Conservation (phyloP, 2,329 filamentous ascomycete species). For the Beauveria sp. region DNA sequence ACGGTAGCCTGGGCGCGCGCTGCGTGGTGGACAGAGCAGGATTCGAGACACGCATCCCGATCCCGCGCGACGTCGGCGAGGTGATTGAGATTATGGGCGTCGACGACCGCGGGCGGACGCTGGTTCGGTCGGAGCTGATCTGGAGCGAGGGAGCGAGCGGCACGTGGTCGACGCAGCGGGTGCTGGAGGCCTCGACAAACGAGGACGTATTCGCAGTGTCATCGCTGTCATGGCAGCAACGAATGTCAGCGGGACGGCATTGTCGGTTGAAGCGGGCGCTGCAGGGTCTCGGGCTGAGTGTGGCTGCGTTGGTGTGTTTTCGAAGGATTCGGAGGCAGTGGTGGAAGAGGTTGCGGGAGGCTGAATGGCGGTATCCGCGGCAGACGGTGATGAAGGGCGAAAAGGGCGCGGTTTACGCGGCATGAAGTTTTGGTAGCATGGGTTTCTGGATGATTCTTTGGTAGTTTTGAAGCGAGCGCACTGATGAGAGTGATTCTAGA, state of each 20-base stretch:
- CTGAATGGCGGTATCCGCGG: neutral
- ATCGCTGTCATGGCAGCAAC: neutral
- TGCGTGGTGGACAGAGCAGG: conserved; percentile 11
- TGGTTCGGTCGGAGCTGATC: conserved; percentile 16
- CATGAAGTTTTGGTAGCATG: neutral
- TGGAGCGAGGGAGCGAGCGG: neutral
- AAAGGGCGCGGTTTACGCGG: neutral
- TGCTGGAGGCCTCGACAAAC: neutral
- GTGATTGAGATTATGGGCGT: conserved; percentile 18
- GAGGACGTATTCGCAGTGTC: neutral
- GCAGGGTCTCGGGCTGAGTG: neutral
- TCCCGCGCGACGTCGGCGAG: conserved; percentile 14
- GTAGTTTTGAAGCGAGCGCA: neutral
- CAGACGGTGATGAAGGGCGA: neutral
- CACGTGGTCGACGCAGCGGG: neutral
- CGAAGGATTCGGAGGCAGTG: neutral
- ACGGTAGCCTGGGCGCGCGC: conserved; percentile 11
- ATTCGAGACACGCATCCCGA: conserved; percentile 17
- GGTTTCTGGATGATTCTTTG: neutral
- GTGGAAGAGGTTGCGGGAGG: neutral
- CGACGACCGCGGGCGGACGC: conserved; percentile 15
- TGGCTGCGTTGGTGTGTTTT: neutral
- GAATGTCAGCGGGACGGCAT: neutral
- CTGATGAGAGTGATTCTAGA: neutral
- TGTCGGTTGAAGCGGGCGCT: neutral